A percentile compares a stretch with the other conserved stretches of the same genome.
Conservation (phyloP, 2,329 filamentous ascomycete genomes). For the Colletotrichum sp. region DNA sequence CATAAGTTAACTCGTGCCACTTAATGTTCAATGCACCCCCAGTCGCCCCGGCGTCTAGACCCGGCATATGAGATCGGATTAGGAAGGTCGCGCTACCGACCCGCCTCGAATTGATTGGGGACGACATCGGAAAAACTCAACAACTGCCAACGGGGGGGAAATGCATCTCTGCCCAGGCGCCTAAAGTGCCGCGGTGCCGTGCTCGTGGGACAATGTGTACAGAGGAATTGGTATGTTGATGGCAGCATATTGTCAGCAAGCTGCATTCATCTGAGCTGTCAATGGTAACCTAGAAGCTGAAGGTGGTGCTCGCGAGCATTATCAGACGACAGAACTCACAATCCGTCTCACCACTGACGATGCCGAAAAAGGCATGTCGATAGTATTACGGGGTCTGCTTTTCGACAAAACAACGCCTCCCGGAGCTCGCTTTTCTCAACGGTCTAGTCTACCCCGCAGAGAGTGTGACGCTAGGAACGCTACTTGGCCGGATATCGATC, state of each 20-base stretch:
- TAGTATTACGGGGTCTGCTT: background rate
- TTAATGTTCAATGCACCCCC: background rate
- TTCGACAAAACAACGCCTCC: background rate
- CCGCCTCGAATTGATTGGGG: background rate
- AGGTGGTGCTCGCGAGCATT: background rate
- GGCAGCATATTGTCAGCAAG: background rate
- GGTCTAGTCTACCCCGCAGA: background rate
- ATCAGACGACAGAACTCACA: background rate
- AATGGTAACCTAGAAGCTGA: background rate
- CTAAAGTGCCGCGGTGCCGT: slow-evolving; percentile 4
- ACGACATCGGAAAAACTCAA: background rate
- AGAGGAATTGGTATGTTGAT: background rate
- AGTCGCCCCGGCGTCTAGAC: background rate
- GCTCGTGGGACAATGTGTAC: background rate
- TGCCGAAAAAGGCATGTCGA: background rate
- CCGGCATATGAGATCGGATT: slow-evolving; percentile 3
- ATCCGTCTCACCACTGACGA: background rate
- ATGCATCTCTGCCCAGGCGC: background rate
- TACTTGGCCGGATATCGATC: background rate
- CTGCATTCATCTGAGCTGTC: background rate
- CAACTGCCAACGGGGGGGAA: background rate
- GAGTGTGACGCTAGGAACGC: background rate
- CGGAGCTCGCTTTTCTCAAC: background rate
- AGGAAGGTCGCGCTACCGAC: background rate
- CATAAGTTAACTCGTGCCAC: background rate